A percentile compares a stretch with the other conserved stretches of the same genome.
phyloP scores from a whole-genome alignment of 1,284 basidiomycete genomes.

The Irpex sp. region DNA sequence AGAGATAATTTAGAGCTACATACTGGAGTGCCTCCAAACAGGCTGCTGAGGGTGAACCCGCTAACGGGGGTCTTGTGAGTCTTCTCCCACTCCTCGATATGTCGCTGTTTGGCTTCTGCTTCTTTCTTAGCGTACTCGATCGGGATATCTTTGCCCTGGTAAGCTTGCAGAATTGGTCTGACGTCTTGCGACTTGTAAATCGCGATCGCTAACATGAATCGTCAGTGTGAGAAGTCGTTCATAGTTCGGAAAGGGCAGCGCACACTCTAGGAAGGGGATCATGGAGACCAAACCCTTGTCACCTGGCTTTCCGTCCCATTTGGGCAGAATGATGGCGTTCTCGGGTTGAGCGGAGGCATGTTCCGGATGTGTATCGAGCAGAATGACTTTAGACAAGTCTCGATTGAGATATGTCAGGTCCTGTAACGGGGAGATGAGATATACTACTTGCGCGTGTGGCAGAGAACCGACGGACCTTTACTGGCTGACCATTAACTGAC shows the following conservation, averaged over 20 bases:
- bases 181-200: conserved; percentile 91
- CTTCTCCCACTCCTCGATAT: conserved; percentile 87
- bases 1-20: conserved; percentile 17
- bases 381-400: conserved; percentile 91
- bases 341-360: conserved; percentile 88
- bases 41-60: conserved; percentile 63
- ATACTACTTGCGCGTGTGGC: background rate
- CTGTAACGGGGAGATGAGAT: conserved; percentile 40
- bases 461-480: conserved; percentile 64
- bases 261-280: conserved; percentile 98
- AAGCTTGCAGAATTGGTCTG: conserved; percentile 87
- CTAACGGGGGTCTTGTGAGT: conserved; percentile 53
- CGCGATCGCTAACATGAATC: conserved; percentile 71
- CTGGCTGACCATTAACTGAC: conserved; percentile 80
- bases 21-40: conserved; percentile 63
- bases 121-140: conserved; percentile 91
- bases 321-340: conserved; percentile 88
- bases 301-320: conserved; percentile 87
- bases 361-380: conserved; percentile 89
- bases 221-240: background rate
- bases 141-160: conserved; percentile 90
- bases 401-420: conserved; percentile 95
- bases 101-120: conserved; percentile 80
- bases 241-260: conserved; percentile 33
- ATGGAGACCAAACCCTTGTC: conserved; percentile 90